A percentile compares a stretch with the other conserved stretches of the same genome.
Conservation (phyloP, 257 asterid species). For the Leptodermis oblonga region DNA sequence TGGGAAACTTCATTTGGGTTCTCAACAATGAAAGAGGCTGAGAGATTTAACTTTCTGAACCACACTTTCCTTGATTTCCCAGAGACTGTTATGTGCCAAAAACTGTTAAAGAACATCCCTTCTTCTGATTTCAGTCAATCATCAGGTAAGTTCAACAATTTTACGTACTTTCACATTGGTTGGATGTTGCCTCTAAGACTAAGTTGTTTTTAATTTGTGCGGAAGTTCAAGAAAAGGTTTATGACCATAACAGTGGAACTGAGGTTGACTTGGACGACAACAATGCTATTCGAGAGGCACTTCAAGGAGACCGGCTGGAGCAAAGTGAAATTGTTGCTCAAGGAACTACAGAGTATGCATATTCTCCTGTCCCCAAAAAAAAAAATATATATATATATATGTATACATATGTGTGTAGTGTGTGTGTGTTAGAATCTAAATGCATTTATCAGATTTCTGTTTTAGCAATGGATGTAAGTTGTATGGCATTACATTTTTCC, state of each 20-base stretch:
- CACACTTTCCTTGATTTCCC: slow-evolving; percentile 67
- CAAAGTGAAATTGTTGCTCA: slow-evolving; percentile 32
- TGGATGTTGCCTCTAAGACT: background rate
- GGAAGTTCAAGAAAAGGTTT: slow-evolving; percentile 34
- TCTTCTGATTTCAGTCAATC: slow-evolving; percentile 25
- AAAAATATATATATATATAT: too few species aligned
- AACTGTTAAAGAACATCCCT: slow-evolving; percentile 31
- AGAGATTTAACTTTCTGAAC: slow-evolving; percentile 44
- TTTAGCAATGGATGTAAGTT: background rate
- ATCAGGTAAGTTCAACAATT: slow-evolving; percentile 36
- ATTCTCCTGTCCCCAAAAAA: slow-evolving; percentile 6
- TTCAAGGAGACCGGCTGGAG: slow-evolving; percentile 36
- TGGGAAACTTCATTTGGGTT: slow-evolving; percentile 81
- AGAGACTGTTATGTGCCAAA: slow-evolving; percentile 78
- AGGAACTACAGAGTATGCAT: slow-evolving; percentile 40
- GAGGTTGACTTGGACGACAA: slow-evolving; percentile 32
- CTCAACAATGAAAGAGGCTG: slow-evolving; percentile 53
- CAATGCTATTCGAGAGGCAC: slow-evolving; percentile 37
- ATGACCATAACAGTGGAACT: slow-evolving; percentile 15
- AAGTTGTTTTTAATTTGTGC: slow-evolving; percentile 18
- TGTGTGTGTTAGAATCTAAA: slow-evolving; percentile 1
- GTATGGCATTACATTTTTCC: background rate
- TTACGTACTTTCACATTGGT: background rate
- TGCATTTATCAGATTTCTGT: background rate
- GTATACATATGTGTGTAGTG: too few species aligned